These are phyloP conservation scores for Stellera chamaejasme DNA, from an alignment of 345 rosid genomes.

Conservation along the genomic window DNA sequence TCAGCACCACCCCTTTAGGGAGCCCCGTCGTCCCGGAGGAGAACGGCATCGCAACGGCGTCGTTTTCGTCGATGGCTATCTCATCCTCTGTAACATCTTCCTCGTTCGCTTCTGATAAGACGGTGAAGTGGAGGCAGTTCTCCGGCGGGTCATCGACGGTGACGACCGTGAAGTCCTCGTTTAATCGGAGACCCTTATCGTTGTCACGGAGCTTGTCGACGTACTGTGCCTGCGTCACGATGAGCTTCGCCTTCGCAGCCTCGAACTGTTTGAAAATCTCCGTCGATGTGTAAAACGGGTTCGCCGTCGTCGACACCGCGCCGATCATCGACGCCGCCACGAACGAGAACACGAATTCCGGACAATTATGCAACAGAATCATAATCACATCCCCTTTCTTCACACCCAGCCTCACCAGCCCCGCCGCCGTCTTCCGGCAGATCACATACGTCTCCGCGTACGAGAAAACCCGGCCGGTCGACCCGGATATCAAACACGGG, in stretches of 20 bases:
- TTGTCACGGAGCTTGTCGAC: constrained; percentile 43
- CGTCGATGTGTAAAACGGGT: constrained; percentile 71
- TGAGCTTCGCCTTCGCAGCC: constrained; percentile 44
- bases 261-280: constrained; percentile 64
- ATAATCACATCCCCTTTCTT: constrained; percentile 74
- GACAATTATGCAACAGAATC: constrained; percentile 74
- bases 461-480: constrained; percentile 35
- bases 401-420: constrained; percentile 48
- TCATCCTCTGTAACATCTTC: constrained; percentile 15
- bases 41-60: constrained; percentile 71
- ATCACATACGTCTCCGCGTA: constrained; percentile 48
- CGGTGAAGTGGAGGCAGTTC: constrained; percentile 57
- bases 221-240: constrained; percentile 61
- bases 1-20: constrained; percentile 81
- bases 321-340: constrained; percentile 88
- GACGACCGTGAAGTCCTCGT: constrained; percentile 40
- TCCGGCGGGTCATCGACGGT: constrained; percentile 59
- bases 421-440: constrained; percentile 45
- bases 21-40: constrained; percentile 93
- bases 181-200: constrained; percentile 1
- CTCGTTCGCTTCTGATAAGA: constrained; percentile 35
- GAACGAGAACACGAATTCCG: constrained; percentile 80
- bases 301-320: constrained; percentile 70
- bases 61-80: constrained; percentile 30
- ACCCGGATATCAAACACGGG: constrained; percentile 61